Base-by-base conservation (phyloP, 108 stramenopile genomes). In the Schizochytrium sp. region DNA sequence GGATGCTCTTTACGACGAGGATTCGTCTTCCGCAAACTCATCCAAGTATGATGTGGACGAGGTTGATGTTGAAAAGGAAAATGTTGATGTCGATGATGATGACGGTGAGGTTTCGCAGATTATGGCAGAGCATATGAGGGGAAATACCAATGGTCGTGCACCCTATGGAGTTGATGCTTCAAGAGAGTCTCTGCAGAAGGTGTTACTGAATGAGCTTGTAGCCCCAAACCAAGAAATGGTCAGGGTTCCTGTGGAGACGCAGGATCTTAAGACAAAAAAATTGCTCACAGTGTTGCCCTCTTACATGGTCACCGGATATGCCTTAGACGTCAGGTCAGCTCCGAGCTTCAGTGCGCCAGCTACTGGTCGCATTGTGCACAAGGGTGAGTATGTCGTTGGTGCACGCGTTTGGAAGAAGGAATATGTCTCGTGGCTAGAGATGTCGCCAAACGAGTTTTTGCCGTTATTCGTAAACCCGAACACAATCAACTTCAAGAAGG, bases 381-480 rank as follows among this genome's bases (percentile, higher is more conserved):
- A 15, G 64, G 64, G 64, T 44, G 64, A 69, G 8, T 8, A 38
- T 44, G 64, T 69, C 64, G 64, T 69, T 38, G 64, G 64, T 7
- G 19, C 64, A 8, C 7, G 64, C 0, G 5, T 38, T 13, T 69
- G 64, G 64, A 69, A 69, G 28, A 69, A 69, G 64, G 64, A 69
- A 15, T 69, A 13, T 44, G 64, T 69, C 0, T 44, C 64, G 42
- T 69, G 64, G 64, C 64, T 69, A 10, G 64, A 69, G 64, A 12
- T 69, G 64, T 38, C 64, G 40, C 64, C 64, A 7, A 44, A 69
- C 28, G 64, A 38, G 5, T 69, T 44, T 44, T 7, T 69, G 64
- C 64, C 64, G 40, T 44, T 69, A 8, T 38, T 44, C 0, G 64
- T 69, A 8, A 44, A 44, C 28, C 64, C 64, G 5, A 69, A 69